Evolutionary conservation across 2,329 filamentous ascomycete genomes (phyloP).

Genomic region (Parastagonospora avenae): DNA sequence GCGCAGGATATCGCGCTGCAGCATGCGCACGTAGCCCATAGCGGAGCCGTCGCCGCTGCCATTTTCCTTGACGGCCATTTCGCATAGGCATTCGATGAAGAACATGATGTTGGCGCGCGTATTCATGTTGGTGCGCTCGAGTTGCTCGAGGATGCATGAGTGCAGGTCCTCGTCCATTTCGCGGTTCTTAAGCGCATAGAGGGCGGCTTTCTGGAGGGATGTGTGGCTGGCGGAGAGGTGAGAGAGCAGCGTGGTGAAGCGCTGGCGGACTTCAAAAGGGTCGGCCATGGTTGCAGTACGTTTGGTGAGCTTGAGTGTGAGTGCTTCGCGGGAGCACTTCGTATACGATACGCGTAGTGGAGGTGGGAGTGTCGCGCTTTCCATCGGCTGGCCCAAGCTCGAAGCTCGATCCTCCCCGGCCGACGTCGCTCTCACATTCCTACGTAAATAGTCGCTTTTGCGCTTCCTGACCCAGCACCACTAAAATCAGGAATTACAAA

Average conservation of each 20-base stretch:
- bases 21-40: slow-evolving; percentile 86
- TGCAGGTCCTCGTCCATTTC: slow-evolving; percentile 98
- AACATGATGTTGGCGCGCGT: slow-evolving; percentile 98
- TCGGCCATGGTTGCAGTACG: slow-evolving; percentile 65
- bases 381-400: slow-evolving; percentile 26
- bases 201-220: slow-evolving; percentile 88
- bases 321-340: not conserved
- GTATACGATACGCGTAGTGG: not conserved
- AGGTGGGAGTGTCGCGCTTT: slow-evolving; percentile 17
- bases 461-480: slow-evolving; percentile 9
- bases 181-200: slow-evolving; percentile 91
- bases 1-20: slow-evolving; percentile 88
- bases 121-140: slow-evolving; percentile 96
- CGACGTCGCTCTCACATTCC: slow-evolving; percentile 14
- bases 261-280: slow-evolving; percentile 97
- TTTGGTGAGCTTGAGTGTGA: not conserved
- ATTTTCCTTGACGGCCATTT: slow-evolving; percentile 77
- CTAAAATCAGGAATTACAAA: not conserved
- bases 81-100: slow-evolving; percentile 94
- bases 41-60: slow-evolving; percentile 67
- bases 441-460: slow-evolving; percentile 10
- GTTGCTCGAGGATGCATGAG: slow-evolving; percentile 93
- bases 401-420: slow-evolving; percentile 6
- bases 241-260: slow-evolving; percentile 88
- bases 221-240: slow-evolving; percentile 89